Base-by-base conservation (phyloP, 1,284 basidiomycete genomes). In the Wolfiporia cocos region DNA sequence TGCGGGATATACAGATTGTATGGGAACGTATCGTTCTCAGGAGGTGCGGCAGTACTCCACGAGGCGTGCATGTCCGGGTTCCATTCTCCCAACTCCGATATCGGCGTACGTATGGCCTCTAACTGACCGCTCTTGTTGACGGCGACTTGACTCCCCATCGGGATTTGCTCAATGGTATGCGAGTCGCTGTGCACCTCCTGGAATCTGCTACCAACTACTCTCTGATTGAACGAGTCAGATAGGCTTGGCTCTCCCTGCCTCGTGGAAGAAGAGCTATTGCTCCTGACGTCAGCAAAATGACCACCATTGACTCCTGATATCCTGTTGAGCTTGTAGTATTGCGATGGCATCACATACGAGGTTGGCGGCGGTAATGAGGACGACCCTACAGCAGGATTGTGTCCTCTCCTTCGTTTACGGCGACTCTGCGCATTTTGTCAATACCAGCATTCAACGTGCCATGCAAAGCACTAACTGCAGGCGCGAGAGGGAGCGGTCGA, bases 341-440 rank as follows among this genome's bases (percentile, higher is more conserved):
- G 74, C 3, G 81, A 86, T 11, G 84, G 84, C n/a, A 82, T 82
- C 12, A 86, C 77, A 53, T 85, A 87, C 3, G 82, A 81, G 3
- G 79, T 82, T 3, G 83, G 83, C 4, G 83, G 83, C 4, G 79
- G 73, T 12, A 80, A 69, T n/a, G 80, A 82, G 6, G 81, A 81
- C 3, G 77, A 70, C 1, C 71, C 79, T 49, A 69, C 74, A 3
- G 80, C 79, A 9, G 76, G 76, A 48, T 83, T 82, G 42, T 47
- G 70, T 12, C 70, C 71, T 49, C 73, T 66, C 41, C 65, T 66
- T 49, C 67, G 58, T 41, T 68, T 59, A 24, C 54, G 49, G 15
- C 45, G 49, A 23, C 44, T 45, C 49, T 56, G 33, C 29, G 23
- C n/a, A n/a, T n/a, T n/a, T n/a, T n/a, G n/a, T n/a, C n/a, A n/a